Evolutionary conservation across 495 filamentous ascomycete species (phyloP).

Genomic region (Pyrenula massariospora): DNA sequence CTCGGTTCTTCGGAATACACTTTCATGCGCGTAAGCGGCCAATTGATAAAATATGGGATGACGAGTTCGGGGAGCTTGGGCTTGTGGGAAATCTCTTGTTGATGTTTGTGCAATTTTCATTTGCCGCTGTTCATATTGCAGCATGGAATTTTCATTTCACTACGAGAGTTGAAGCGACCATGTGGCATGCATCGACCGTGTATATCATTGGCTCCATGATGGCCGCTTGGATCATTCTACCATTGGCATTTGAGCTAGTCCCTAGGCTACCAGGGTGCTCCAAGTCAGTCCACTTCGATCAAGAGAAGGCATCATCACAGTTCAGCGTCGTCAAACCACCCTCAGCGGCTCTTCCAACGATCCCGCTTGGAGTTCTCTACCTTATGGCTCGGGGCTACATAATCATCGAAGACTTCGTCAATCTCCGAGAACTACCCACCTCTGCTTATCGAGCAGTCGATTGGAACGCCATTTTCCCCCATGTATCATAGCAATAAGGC

Average conservation of each 20-base stretch:
- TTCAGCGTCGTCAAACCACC: neutral
- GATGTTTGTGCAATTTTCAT: neutral
- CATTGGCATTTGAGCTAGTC: neutral
- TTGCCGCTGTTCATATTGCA: constrained; percentile 1
- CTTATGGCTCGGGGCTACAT: constrained; percentile 4
- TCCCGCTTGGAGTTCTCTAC: constrained; percentile 1
- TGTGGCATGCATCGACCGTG: too few relatives aligned
- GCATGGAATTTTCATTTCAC: constrained; percentile 2
- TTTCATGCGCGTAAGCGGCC: neutral
- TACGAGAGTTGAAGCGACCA: neutral
- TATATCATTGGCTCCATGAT: too few relatives aligned
- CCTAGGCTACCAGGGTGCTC: neutral
- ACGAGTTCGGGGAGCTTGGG: neutral
- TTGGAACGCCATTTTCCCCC: constrained; percentile 8
- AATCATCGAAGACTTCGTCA: constrained; percentile 4
- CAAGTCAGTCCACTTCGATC: neutral
- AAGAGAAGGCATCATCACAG: neutral
- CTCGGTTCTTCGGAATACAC: neutral
- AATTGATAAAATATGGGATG: neutral
- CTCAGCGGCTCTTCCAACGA: neutral
- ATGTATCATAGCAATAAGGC: constrained; percentile 1
- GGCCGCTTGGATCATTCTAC: neutral
- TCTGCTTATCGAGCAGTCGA: constrained; percentile 4
- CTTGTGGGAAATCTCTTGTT: neutral
- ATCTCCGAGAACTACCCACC: constrained; percentile 4